Evolutionary conservation across 1,284 basidiomycete genomes (phyloP), one percentile per base, ranked within the genome.

Genomic region (Sporisorium exsertum): DNA sequence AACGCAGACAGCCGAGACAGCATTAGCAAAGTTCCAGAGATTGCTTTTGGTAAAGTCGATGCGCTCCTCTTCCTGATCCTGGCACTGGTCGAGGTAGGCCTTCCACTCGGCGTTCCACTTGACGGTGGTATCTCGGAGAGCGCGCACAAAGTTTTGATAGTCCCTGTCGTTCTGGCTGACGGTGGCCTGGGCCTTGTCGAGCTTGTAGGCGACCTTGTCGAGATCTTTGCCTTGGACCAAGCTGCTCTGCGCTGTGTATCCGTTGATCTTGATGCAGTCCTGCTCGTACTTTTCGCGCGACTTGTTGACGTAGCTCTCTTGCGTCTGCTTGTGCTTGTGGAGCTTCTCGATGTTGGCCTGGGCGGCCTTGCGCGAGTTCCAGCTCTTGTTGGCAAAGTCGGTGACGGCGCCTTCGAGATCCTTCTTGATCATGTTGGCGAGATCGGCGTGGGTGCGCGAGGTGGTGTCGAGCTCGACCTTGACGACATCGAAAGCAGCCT

Each of bases 81-180:
- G 97, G 77, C 93, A 95, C 62, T 90, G 91, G 87, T 89, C 78
- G 35, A 79, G 63, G 40, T 79, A 80, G 46, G 70, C 70, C 69
- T 94, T 97, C 96, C 96, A 99, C 73, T 94, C 92, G 63, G 90
- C 88, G 84, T 97, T 95, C 96, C 96, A 99, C 83, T 93, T 92
- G 64, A 88, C 88, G 51, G 90, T 90, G 22, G 94, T 97, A 64
- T 94, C 92, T 76, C 91, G 90, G 57, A 97, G 87, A 0, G 91
- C 92, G 61, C 90, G 90, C 10, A 94, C 90, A 86, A 94, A 96
- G 86, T 94, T 93, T 35, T 90, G 89, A 82, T 95, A 98, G 80
- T 99, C 96, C 46, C 70, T 77, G 58, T 84, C 77, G 58, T 97
- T 97, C 18, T 89, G 88, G 64, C 91, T 91, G 10, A 99, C 94